Conservation (phyloP, 2,329 filamentous ascomycete species). For the Penicillium sp. region DNA sequence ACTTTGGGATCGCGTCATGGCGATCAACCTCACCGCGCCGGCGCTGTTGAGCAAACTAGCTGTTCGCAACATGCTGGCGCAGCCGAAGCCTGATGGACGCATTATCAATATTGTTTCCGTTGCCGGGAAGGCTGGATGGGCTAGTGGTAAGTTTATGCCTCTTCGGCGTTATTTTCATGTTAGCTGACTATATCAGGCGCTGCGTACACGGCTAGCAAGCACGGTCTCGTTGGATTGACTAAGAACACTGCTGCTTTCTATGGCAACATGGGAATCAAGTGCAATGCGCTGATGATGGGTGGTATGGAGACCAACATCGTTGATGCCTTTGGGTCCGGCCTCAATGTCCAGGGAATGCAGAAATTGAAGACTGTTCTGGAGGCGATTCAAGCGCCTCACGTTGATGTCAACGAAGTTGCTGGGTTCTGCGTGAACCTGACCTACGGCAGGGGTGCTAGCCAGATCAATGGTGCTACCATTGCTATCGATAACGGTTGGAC, state of each 20-base stretch:
- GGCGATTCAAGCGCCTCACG: conserved; percentile 17
- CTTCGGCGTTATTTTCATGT: not conserved
- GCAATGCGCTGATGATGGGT: conserved; percentile 55
- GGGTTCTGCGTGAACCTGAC: conserved; percentile 30
- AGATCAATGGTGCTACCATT: conserved; percentile 35
- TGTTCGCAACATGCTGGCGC: conserved; percentile 50
- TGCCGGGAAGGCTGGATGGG: conserved; percentile 47
- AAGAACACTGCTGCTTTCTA: conserved; percentile 62
- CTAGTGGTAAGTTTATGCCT: conserved; percentile 35
- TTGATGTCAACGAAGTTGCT: conserved; percentile 30
- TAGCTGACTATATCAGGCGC: conserved; percentile 35
- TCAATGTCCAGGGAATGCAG: conserved; percentile 28
- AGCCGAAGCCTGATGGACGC: conserved; percentile 40
- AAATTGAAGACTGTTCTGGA: conserved; percentile 17
- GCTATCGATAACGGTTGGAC: conserved; percentile 34
- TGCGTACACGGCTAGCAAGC: conserved; percentile 58
- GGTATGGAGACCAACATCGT: conserved; percentile 60
- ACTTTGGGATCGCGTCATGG: conserved; percentile 57
- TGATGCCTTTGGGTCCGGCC: conserved; percentile 41
- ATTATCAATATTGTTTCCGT: conserved; percentile 58
- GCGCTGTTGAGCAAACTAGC: conserved; percentile 56
- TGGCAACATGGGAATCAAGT: conserved; percentile 55
- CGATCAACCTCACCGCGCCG: conserved; percentile 59
- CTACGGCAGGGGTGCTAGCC: conserved; percentile 25
- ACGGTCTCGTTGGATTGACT: conserved; percentile 57